Base-by-base conservation (phyloP, 768 basidiomycete genomes). In the Serendipita sp. region DNA sequence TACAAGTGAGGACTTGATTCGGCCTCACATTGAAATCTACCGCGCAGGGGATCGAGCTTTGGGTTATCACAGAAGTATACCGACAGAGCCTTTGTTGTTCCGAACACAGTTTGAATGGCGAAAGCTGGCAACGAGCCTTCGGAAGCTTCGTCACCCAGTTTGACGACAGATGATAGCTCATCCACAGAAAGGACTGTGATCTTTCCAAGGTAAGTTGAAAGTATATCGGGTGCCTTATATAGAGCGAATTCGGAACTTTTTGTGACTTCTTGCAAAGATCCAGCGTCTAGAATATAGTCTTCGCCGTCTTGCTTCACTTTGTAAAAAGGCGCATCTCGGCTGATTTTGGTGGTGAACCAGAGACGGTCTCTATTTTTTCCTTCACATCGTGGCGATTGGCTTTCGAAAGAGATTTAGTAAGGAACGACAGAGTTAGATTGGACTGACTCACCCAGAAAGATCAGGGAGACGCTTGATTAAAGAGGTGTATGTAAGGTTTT, bases 231-330 rank as follows among this genome's bases (percentile, higher is more conserved):
- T 13, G 40, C 5, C 40, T 5, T 5, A 33, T 86, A 84, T 23
- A 87, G 52, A 44, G 77, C 79, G 66, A 87, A 77, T 66, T 84
- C 81, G 8, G 79, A 83, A 53, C 84, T 85, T 65, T 79, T 78
- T n/a, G 79, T 76, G 18, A 87, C 74, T 1, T 85, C 85, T 66
- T 86, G 83, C 3, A 82, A 78, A 0, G 79, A 76, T 11, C 86
- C 86, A 43, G 80, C 78, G 34, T 79, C 79, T 36, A 87, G 71
- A 65, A 79, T 79, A 48, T 85, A 67, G 44, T 76, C 74, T 36
- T 73, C 72, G 55, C 77, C 72, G 16, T 76, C 69, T 50, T 75
- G 74, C 43, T 79, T 77, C 40, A 40, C 40, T 40, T 40, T 13
- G 13, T 40, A 36, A 33, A 27, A 69, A 85, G 81, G 31, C 76